A percentile compares a stretch with the other conserved stretches of the same genome.
Conservation (phyloP, 768 basidiomycete genomes). For the Antrodiella citrinella region DNA sequence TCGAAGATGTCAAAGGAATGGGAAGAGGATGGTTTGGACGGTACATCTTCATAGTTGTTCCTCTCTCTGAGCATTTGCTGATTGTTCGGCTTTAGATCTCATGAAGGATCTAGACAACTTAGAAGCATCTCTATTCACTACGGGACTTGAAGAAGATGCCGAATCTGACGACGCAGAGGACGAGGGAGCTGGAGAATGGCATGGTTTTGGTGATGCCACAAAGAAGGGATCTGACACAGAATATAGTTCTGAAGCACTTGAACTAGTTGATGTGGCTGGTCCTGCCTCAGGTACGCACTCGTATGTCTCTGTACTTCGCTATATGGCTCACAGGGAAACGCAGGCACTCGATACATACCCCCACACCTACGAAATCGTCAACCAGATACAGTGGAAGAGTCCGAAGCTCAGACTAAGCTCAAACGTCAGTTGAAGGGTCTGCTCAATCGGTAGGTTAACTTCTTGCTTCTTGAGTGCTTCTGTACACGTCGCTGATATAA, state of each 20-base stretch:
- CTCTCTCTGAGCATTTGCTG: constrained; percentile 2
- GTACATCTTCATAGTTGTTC: constrained; percentile 31
- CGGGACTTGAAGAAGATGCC: constrained; percentile 17
- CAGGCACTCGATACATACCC: constrained; percentile 63
- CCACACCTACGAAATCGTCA: constrained; percentile 60
- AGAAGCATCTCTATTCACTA: constrained; percentile 11
- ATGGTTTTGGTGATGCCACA: constrained; percentile 25
- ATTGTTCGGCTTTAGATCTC: constrained; percentile 15
- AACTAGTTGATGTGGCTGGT: neutral
- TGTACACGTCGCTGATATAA: constrained; percentile 1
- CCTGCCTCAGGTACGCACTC: neutral
- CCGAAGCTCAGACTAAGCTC: constrained; percentile 46
- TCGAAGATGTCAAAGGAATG: constrained; percentile 34
- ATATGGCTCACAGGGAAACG: constrained; percentile 2
- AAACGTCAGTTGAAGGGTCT: constrained; percentile 77
- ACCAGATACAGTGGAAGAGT: constrained; percentile 25
- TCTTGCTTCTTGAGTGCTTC: too few relatives aligned
- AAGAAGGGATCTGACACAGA: too few relatives aligned
- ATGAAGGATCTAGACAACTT: constrained; percentile 19
- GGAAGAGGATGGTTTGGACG: constrained; percentile 79
- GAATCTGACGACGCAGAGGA: constrained; percentile 10
- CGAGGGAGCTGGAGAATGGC: constrained; percentile 30
- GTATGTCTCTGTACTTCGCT: too few relatives aligned
- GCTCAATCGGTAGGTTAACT: constrained; percentile 61
- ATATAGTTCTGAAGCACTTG: constrained; percentile 6